Base-by-base conservation (phyloP, 2,329 filamentous ascomycete species). In the Sclerotinia nivalis region DNA sequence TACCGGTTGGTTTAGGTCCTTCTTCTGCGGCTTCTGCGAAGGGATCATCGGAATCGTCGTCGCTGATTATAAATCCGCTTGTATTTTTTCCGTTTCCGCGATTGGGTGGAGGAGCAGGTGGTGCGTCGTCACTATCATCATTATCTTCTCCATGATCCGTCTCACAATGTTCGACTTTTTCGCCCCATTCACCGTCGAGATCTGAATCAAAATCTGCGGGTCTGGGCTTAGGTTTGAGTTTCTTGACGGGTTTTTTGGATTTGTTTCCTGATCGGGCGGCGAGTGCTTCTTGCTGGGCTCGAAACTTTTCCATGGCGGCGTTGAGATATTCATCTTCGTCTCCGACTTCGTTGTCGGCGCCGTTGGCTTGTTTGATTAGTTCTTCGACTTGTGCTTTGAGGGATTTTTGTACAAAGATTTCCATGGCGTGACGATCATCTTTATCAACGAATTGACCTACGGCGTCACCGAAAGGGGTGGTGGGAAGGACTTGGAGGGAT, bases 401-500 rank as follows among this genome's bases (percentile, higher is more conserved):
- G 20, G 90, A 91, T 45, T 93, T 89, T 31, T 86, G 87, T 13
- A 95, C 89, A 75, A 95, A 95, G 56, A 89, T 83, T 77, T 94
- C 89, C 89, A 98, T 93, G 3, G 93, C 93, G 75, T 96, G 90
- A 78, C 94, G 97, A 82, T 99, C 96, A 74, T 97, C 93, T 75
- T 98, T 98, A 78, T 94, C 90, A 37, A 99, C 93, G 76, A 96
- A 99, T 72, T 97, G 92, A 60, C 89, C 90, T 7, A 99, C 93
- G 0, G 96, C 96, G 77, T 98, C 94, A 22, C 93, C 92, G 77
- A 99, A 97, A 0, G 91, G 91, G 43, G 94, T 96, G 76, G 97
- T 93, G 0, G 96, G 96, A 0, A 99, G 85, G 62, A 99, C 96
- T 70, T 94, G 97, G 45, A 99, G 87, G 0, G 93, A 94, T 76